Percentiles rank a stretch among this genome's conserved stretches.
These are phyloP conservation scores for Tolypocladium inflatum DNA, from an alignment of 2,329 filamentous ascomycete species.

Conservation along the genomic window DNA sequence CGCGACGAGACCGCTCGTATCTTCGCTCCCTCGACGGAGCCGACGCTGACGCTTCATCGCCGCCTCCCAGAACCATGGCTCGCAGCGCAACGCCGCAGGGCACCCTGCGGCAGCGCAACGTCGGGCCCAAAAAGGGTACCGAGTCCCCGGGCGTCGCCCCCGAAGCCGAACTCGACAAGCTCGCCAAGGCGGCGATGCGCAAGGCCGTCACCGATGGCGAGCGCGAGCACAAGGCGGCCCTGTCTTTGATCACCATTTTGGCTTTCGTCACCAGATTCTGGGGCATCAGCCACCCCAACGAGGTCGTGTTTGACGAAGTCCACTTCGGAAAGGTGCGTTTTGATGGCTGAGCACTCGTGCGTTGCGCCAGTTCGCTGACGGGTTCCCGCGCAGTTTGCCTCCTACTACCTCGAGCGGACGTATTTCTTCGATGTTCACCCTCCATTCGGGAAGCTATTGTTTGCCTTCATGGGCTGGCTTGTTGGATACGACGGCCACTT, in stretches of 20 bases:
- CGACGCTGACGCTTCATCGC: constrained; percentile 10
- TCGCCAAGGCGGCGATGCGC: constrained; percentile 28
- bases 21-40: background rate
- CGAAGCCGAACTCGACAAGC: constrained; percentile 41
- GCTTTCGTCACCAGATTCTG: constrained; percentile 92
- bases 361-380: background rate
- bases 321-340: constrained; percentile 91
- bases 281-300: constrained; percentile 88
- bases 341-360: background rate
- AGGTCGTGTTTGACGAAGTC: constrained; percentile 98
- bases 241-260: constrained; percentile 67
- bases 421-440: constrained; percentile 99
- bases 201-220: constrained; percentile 42
- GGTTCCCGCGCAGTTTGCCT: constrained; percentile 46
- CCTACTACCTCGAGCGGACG: constrained; percentile 84
- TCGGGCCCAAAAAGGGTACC: constrained; percentile 37
- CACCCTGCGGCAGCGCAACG: constrained; percentile 50
- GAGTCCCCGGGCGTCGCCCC: constrained; percentile 24
- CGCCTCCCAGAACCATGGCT: constrained; percentile 29
- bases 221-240: constrained; percentile 74
- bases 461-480: constrained; percentile 94
- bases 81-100: constrained; percentile 43
- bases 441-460: constrained; percentile 94
- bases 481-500: constrained; percentile 96
- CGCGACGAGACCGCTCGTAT: background rate